Evolutionary conservation across 2,329 filamentous ascomycete genomes (phyloP).

Genomic region (Sporothrix humicola): DNA sequence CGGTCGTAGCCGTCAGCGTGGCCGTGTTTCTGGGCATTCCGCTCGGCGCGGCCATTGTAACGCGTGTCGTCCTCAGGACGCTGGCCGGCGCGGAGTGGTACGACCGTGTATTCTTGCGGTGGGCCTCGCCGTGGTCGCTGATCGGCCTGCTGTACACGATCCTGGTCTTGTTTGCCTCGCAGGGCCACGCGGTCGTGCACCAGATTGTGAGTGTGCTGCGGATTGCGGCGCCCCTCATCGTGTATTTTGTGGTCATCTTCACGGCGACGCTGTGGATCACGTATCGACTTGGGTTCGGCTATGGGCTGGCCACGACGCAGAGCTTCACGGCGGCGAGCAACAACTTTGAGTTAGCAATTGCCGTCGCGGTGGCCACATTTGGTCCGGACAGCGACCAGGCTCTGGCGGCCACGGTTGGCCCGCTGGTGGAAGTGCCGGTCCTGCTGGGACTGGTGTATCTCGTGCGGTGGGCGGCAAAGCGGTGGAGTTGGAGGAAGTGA

Average conservation of each 20-base stretch:
- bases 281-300: constrained; percentile 73
- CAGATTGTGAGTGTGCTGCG: constrained; percentile 84
- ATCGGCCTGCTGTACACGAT: constrained; percentile 88
- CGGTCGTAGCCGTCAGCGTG: constrained; percentile 76
- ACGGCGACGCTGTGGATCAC: constrained; percentile 67
- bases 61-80: constrained; percentile 66
- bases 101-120: constrained; percentile 70
- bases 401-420: constrained; percentile 80
- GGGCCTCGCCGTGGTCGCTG: constrained; percentile 74
- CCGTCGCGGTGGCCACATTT: constrained; percentile 81
- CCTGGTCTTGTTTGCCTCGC: constrained; percentile 81
- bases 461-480: constrained; percentile 63
- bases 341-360: constrained; percentile 91
- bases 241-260: constrained; percentile 83
- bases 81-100: constrained; percentile 66
- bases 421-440: constrained; percentile 85
- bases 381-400: constrained; percentile 80
- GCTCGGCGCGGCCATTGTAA: constrained; percentile 77
- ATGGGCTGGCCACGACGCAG: constrained; percentile 73
- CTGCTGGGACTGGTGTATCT: constrained; percentile 78
- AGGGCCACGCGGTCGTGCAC: constrained; percentile 76
- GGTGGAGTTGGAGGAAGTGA: constrained; percentile 56
- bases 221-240: constrained; percentile 78
- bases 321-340: constrained; percentile 91
- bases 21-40: constrained; percentile 86